These are phyloP conservation scores for Talaromyces liani DNA, from an alignment of 495 filamentous ascomycete species.

Conservation along the genomic window DNA sequence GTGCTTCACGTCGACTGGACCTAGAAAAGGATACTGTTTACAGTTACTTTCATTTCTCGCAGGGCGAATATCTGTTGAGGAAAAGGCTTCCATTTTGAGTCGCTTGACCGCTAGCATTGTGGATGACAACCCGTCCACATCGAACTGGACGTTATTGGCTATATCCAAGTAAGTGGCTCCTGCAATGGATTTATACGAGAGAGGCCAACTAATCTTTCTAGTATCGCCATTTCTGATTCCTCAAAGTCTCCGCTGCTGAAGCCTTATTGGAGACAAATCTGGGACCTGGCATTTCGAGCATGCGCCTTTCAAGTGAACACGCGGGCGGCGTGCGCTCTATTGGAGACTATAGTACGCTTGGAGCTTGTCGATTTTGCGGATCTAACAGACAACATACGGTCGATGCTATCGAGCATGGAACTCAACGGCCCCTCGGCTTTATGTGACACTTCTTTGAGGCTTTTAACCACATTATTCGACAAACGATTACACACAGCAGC, in stretches of 20 bases:
- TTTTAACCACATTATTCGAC: conserved; percentile 62
- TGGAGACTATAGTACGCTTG: conserved; percentile 56
- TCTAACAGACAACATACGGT: conserved; percentile 54
- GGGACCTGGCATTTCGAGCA: conserved; percentile 65
- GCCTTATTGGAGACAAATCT: conserved; percentile 59
- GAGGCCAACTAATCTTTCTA: conserved; percentile 8
- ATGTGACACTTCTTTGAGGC: conserved; percentile 67
- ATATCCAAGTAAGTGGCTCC: conserved; percentile 43
- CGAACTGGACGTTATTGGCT: conserved; percentile 62
- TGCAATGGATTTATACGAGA: background rate
- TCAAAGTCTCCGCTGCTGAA: conserved; percentile 24
- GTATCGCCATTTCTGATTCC: conserved; percentile 23
- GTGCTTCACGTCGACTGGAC: conserved; percentile 44
- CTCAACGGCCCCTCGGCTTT: conserved; percentile 72
- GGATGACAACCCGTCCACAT: conserved; percentile 46
- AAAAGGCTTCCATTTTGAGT: conserved; percentile 37
- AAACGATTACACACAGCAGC: conserved; percentile 48
- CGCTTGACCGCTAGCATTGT: conserved; percentile 41
- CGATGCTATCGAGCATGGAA: conserved; percentile 65
- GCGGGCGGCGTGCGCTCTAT: conserved; percentile 72
- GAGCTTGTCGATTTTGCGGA: conserved; percentile 56
- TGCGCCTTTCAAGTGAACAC: conserved; percentile 63
- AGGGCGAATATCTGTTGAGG: conserved; percentile 27
- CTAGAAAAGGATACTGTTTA: conserved; percentile 57
- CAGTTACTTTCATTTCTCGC: conserved; percentile 73